A percentile compares a stretch with the other conserved stretches of the same genome.
These are phyloP conservation scores for Lablab purpureus DNA, from an alignment of 306 rosid species.

Conservation along the genomic window DNA sequence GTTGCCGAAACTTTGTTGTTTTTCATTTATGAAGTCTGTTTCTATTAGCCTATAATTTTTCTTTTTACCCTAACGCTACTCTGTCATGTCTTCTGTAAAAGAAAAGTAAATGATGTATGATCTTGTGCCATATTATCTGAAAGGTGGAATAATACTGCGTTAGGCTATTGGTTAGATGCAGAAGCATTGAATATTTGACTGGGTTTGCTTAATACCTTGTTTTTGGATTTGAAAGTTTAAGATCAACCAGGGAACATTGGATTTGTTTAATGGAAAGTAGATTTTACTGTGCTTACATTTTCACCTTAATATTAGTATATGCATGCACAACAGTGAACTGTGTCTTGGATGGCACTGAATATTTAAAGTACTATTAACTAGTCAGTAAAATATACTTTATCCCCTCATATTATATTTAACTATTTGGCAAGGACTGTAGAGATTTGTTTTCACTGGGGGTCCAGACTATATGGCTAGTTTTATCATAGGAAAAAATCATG, in stretches of 20 bases:
- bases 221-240: not conserved
- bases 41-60: not conserved
- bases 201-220: not conserved
- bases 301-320: not conserved
- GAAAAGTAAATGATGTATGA: not conserved
- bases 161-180: not conserved
- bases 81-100: slow-evolving; percentile 13
- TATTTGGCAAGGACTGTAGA: slow-evolving; percentile 1
- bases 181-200: not conserved
- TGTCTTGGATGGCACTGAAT: slow-evolving; percentile 6
- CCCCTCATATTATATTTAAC: not conserved
- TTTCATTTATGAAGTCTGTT: not conserved
- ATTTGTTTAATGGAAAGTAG: slow-evolving; percentile 15
- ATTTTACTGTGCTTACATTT: slow-evolving; percentile 3
- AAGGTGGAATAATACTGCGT: not conserved
- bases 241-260: not conserved
- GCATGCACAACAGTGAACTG: not conserved
- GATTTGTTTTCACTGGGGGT: slow-evolving; percentile 17
- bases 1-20: slow-evolving; percentile 29
- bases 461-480: slow-evolving; percentile 5
- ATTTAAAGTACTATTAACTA: not conserved
- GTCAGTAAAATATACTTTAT: not conserved
- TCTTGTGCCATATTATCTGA: slow-evolving; percentile 6
- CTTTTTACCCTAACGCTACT: not conserved
- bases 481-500: slow-evolving; percentile 33